Evolutionary conservation across 2,329 filamentous ascomycete species (phyloP), one percentile per base, ranked within the genome.

Genomic region (Fusarium duplospermum): DNA sequence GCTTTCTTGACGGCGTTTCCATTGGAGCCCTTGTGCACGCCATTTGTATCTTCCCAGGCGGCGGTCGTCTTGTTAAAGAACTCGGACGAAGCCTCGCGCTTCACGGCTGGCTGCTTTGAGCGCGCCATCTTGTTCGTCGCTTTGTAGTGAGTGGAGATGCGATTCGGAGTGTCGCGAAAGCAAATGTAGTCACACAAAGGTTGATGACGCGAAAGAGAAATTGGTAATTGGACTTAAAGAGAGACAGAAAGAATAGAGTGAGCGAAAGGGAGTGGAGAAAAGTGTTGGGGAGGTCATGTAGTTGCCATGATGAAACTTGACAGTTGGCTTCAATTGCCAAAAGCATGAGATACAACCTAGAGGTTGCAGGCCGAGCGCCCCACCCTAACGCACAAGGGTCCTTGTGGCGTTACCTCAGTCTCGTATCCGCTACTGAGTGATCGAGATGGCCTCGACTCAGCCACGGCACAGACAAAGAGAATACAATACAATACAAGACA

Each of bases 51-150:
- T 67, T 84, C 80, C 81, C 82, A 83, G n/a, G 72, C 68, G 8
- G 82, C 82, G 58, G 80, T 85, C 31, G 71, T 78, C 74, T 87
- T 88, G 78, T 87, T 87, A 59, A 91, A 89, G 80, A 90, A 90
- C 79, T 93, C 91, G 29, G 91, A 92, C 9, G 92, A 93, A 3
- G 89, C 84, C 74, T 90, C 88, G 80, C 92, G 90, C 81, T 90
- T 89, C 67, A 92, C 83, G 11, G 93, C 91, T 42, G 88, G 85
- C 83, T 93, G 92, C 83, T 95, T 94, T 64, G 88, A 89, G 78
- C 93, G 90, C 69, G 92, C 93, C 93, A 95, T 94, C 73, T 50
- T 33, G 27, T 50, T 47, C 22, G 40, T 64, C 31, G 45, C 40
- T 52, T 40, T 27, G 42, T 47, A 47, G 40, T 54, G 58, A 29